Conservation (phyloP, 1,284 basidiomycete species). For the Moniliella sp. region DNA sequence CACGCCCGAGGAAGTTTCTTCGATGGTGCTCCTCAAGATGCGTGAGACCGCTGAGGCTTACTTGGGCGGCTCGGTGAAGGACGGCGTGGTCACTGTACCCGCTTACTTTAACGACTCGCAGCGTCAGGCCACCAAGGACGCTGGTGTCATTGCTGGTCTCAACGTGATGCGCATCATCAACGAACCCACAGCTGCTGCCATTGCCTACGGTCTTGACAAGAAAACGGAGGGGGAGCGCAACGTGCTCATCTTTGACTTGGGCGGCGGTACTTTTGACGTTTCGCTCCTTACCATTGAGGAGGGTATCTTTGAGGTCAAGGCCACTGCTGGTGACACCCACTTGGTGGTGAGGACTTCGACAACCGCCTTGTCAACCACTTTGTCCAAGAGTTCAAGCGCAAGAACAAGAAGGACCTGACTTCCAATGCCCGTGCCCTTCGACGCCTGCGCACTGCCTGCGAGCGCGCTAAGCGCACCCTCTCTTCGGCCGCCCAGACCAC, state of each 20-base stretch:
- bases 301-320: conserved; percentile 97
- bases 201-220: conserved; percentile 74
- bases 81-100: too few relatives aligned
- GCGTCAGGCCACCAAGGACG: too few relatives aligned
- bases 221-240: conserved; percentile 69
- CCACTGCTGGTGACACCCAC: conserved; percentile 95
- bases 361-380: conserved; percentile 91
- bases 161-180: conserved; percentile 91
- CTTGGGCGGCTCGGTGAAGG: too few relatives aligned
- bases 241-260: conserved; percentile 89
- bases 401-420: conserved; percentile 90
- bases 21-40: conserved; percentile 80
- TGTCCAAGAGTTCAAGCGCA: conserved; percentile 64
- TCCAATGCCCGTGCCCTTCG: conserved; percentile 80
- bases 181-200: conserved; percentile 81
- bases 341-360: conserved; percentile 98
- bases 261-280: conserved; percentile 97
- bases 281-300: conserved; percentile 92
- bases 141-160: conserved; percentile 66
- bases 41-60: too few relatives aligned
- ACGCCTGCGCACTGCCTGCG: conserved; percentile 83
- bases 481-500: conserved; percentile 94
- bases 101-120: too few relatives aligned
- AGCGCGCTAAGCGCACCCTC: conserved; percentile 94
- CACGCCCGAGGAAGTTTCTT: conserved; percentile 84